Evolutionary conservation across 2,329 filamentous ascomycete genomes (phyloP).

Genomic region (Fusarium sp.): DNA sequence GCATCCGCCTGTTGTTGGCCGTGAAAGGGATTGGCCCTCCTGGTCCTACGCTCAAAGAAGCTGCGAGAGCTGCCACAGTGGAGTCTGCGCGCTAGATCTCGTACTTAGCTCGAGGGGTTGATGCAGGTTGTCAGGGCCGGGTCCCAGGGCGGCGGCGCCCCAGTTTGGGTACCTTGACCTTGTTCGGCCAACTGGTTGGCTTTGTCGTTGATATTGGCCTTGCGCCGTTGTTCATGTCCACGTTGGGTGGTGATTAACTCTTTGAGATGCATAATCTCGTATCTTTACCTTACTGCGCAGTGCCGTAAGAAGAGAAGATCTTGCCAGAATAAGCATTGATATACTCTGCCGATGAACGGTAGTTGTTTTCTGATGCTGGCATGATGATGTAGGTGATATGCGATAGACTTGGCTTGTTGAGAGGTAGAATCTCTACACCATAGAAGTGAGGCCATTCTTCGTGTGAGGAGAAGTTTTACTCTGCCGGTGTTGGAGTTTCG

Average conservation of each 20-base stretch:
- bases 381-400: conserved; percentile 5
- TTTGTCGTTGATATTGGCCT: conserved; percentile 31
- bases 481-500: conserved; percentile 20
- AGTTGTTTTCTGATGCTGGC: background rate
- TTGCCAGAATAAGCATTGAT: conserved; percentile 13
- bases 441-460: conserved; percentile 18
- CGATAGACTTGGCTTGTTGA: background rate
- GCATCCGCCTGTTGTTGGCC: conserved; percentile 32
- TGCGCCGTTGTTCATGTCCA: conserved; percentile 26
- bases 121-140: conserved; percentile 44
- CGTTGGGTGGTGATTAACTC: conserved; percentile 20
- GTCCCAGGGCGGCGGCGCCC: conserved; percentile 43
- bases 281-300: conserved; percentile 10
- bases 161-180: conserved; percentile 22
- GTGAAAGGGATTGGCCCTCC: conserved; percentile 38
- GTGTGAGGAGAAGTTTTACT: conserved; percentile 8
- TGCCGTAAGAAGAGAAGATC: conserved; percentile 10
- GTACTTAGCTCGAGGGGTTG: conserved; percentile 48
- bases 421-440: background rate
- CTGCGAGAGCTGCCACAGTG: conserved; percentile 38
- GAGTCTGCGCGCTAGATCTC: conserved; percentile 38
- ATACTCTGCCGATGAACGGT: background rate
- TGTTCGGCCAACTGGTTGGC: conserved; percentile 33
- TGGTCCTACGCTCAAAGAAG: conserved; percentile 36
- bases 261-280: conserved; percentile 18